A percentile compares a stretch with the other conserved stretches of the same genome.
phyloP scores from a whole-genome alignment of 768 basidiomycete genomes.

The Boletellus ananas region DNA sequence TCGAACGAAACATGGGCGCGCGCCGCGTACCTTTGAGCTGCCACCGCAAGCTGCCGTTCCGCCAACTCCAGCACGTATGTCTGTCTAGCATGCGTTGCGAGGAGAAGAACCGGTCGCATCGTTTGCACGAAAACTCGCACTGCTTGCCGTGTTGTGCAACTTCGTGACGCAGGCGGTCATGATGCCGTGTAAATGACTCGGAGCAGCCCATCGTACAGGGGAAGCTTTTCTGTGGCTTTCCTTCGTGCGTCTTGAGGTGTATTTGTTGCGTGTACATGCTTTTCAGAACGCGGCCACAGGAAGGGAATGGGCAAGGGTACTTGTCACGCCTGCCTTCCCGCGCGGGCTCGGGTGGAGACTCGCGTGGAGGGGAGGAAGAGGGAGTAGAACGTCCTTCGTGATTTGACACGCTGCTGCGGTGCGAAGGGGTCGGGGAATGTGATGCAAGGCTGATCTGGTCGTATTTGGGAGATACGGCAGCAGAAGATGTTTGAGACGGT shows the following conservation, averaged over 20 bases:
- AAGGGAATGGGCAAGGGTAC: not conserved
- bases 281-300: not conserved
- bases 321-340: not conserved
- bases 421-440: not conserved
- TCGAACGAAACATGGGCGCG: too few relatives aligned
- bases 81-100: conserved; percentile 3
- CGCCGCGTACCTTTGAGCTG: not conserved
- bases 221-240: not conserved
- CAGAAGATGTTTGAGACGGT: not conserved
- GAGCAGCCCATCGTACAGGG: conserved; percentile 3
- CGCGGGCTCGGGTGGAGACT: not conserved
- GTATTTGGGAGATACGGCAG: not conserved
- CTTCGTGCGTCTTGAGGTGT: not conserved
- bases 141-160: conserved; percentile 1
- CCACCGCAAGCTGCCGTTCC: not conserved
- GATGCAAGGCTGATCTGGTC: not conserved
- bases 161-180: conserved; percentile 1
- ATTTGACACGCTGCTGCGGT: not conserved
- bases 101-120: conserved; percentile 4
- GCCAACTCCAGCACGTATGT: conserved; percentile 3
- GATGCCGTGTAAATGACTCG: conserved; percentile 2
- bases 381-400: not conserved
- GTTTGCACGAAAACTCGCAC: conserved; percentile 1
- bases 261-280: conserved; percentile 1
- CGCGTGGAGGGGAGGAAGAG: not conserved